A percentile compares a stretch with the other conserved stretches of the same genome.
Conservation (phyloP, 148 eudicot species). For the Camellia sinensis region DNA sequence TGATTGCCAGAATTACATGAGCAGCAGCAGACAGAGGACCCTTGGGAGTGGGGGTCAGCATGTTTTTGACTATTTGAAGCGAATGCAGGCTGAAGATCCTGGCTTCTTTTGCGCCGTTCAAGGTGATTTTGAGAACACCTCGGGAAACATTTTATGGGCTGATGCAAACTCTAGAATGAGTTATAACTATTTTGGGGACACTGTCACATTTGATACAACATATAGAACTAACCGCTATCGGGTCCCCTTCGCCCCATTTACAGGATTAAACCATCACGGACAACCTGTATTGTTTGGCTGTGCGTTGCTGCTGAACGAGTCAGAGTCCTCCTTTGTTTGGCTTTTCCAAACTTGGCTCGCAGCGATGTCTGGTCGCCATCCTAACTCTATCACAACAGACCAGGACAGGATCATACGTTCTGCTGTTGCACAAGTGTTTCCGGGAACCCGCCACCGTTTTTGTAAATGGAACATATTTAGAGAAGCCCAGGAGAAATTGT, state of each 20-base stretch:
- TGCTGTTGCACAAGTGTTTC: constrained; percentile 37
- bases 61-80: constrained; percentile 31
- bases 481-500: constrained; percentile 41
- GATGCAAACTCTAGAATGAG: constrained; percentile 30
- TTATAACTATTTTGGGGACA: constrained; percentile 40
- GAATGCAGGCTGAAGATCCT: constrained; percentile 35
- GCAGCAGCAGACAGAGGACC: constrained; percentile 28
- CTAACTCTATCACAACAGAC: constrained; percentile 38
- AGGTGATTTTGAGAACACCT: constrained; percentile 11
- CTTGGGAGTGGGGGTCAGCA: constrained; percentile 33
- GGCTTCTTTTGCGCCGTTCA: constrained; percentile 38
- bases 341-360: constrained; percentile 40
- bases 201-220: constrained; percentile 40
- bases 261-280: constrained; percentile 46
- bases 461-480: constrained; percentile 46
- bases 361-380: constrained; percentile 40
- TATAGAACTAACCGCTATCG: constrained; percentile 30
- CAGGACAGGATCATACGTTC: constrained; percentile 36
- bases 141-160: constrained; percentile 43
- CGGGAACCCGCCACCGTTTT: constrained; percentile 40
- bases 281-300: constrained; percentile 48
- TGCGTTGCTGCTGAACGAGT: constrained; percentile 34
- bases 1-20: constrained; percentile 30
- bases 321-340: constrained; percentile 44
- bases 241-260: constrained; percentile 44